These are phyloP conservation scores for Penicillium frequentans DNA, from an alignment of 2,329 filamentous ascomycete genomes.

Conservation along the genomic window DNA sequence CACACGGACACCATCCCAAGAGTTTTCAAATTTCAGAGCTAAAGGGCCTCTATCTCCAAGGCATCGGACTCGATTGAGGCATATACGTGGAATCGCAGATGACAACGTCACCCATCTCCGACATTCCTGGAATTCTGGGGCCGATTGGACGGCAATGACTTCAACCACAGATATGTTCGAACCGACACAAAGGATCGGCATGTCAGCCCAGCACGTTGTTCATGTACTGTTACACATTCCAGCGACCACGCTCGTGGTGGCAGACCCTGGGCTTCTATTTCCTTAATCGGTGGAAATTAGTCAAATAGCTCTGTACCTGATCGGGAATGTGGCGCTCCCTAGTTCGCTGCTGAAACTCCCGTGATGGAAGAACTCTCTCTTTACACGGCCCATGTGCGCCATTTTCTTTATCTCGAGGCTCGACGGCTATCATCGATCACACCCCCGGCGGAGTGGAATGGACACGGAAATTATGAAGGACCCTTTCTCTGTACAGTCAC, in stretches of 20 bases:
- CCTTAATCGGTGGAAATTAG: neutral
- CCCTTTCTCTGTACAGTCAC: neutral
- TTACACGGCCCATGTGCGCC: neutral
- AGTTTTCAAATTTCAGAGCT: neutral
- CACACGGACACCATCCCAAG: neutral
- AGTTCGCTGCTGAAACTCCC: neutral
- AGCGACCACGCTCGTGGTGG: neutral
- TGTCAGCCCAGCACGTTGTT: neutral
- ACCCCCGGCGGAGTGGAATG: neutral
- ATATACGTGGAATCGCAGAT: neutral
- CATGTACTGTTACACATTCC: neutral
- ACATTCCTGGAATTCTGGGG: neutral
- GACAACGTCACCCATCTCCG: neutral
- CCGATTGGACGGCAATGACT: neutral
- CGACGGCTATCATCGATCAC: neutral
- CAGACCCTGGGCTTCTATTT: neutral
- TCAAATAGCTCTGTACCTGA: neutral
- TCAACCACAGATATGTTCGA: neutral
- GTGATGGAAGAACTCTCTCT: neutral
- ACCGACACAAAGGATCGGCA: neutral
- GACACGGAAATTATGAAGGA: neutral
- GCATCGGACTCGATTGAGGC: neutral
- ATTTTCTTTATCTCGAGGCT: neutral
- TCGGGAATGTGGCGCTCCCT: neutral
- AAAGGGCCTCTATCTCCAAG: neutral